Evolutionary conservation across 2,329 filamentous ascomycete species (phyloP), one percentile per base, ranked within the genome.

Genomic region (Aspergillus brasiliensis): DNA sequence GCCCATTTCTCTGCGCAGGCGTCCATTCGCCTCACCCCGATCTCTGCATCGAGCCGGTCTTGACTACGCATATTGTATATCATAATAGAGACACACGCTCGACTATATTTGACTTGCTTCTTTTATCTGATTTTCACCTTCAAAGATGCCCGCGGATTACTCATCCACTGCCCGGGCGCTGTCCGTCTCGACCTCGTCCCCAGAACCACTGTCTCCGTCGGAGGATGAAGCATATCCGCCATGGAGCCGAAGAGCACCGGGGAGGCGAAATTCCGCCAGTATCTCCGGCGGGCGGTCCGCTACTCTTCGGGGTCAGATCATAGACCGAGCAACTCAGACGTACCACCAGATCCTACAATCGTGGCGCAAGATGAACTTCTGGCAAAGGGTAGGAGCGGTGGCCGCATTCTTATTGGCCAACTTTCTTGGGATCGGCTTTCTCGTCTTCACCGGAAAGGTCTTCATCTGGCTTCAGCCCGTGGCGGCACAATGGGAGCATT

Each of bases 371-470:
- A 75, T 82, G 76, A 78, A 73, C 2, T 65, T 84, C 1, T 69
- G 86, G 58, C 89, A 96, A 75, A 85, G 85, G 67, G 75, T 86
- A 6, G 79, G 88, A 19, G 80, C 88, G 19, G 74, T 83, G 11
- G 60, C 82, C 3, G 85, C 78, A 23, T 77, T 80, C 8, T 51
- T 89, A 15, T 71, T 82, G 0, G 64, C 81, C n/a, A 75, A 83
- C 58, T 80, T 85, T 8, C 70, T 91, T 11, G 78, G 82, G 27
- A 79, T 96, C 56, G 78, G 92, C 4, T 88, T 91, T 73, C 79
- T 96, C 58, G 75, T 94, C 62, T 95, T 91, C 81, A 91, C 88
- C 64, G 88, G 94, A 74, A 79, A 83, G 65, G 89, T 98, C 73
- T 96, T 97, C 79, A 82, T 84, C 34, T 87, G 84, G 76, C 81